These are phyloP conservation scores for Hymenoscyphus linearis DNA, from an alignment of 2,329 filamentous ascomycete species.

Conservation along the genomic window DNA sequence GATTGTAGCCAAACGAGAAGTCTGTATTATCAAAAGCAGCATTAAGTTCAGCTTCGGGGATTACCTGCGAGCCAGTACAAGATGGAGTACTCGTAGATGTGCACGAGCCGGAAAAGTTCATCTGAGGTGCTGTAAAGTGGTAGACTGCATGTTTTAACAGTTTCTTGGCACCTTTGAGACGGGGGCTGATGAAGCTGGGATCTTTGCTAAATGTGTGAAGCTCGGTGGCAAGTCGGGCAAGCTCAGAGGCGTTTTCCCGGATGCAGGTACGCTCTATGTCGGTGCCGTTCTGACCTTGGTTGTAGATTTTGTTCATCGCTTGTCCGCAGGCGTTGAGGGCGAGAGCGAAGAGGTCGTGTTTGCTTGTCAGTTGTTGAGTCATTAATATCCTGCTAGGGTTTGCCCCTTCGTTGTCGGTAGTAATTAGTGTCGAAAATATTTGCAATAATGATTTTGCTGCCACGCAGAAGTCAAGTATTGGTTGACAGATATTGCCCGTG, in stretches of 20 bases:
- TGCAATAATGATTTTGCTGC: slow-evolving; percentile 3
- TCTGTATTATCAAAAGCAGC: slow-evolving; percentile 2
- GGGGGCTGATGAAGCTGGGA: slow-evolving; percentile 2
- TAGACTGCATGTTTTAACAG: slow-evolving; percentile 3
- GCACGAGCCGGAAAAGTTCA: background rate
- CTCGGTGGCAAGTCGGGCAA: slow-evolving; percentile 1
- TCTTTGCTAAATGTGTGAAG: slow-evolving; percentile 6
- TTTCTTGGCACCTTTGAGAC: slow-evolving; percentile 5
- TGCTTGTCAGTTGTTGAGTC: slow-evolving; percentile 5
- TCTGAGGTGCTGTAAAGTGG: background rate
- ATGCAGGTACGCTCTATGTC: slow-evolving; percentile 3
- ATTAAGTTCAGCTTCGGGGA: slow-evolving; percentile 1
- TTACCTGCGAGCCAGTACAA: background rate
- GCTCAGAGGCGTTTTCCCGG: slow-evolving; percentile 1
- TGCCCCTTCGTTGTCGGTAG: background rate
- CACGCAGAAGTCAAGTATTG: slow-evolving; percentile 4
- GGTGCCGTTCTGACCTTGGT: slow-evolving; percentile 4
- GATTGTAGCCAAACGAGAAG: slow-evolving; percentile 4
- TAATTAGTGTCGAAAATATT: background rate
- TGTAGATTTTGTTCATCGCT: slow-evolving; percentile 7
- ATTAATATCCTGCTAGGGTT: slow-evolving; percentile 1
- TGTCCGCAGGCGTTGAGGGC: slow-evolving; percentile 4
- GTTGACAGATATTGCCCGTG: background rate
- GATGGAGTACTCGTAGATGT: background rate
- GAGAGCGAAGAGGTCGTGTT: slow-evolving; percentile 5